Evolutionary conservation across 495 filamentous ascomycete genomes (phyloP).

Genomic region (Penicillium atrosanguineum): DNA sequence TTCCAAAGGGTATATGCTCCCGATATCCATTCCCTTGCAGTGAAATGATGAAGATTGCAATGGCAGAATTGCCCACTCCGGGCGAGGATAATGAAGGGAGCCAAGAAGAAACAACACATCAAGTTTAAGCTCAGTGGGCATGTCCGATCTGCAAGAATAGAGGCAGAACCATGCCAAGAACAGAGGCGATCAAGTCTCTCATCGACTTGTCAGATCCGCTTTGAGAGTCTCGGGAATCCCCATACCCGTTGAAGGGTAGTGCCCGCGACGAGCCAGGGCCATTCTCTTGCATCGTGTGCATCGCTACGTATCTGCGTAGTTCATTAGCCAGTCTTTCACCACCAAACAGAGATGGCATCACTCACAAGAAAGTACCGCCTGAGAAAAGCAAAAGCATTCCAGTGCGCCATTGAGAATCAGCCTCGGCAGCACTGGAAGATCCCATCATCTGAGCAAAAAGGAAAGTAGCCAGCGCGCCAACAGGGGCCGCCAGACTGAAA

Average conservation of each 20-base stretch:
- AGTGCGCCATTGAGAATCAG: conserved; percentile 76
- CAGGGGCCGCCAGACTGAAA: conserved; percentile 87
- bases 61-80: not conserved
- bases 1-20: conserved; percentile 22
- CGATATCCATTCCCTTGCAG: conserved; percentile 14
- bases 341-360: conserved; percentile 7
- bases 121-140: conserved; percentile 56
- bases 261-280: conserved; percentile 52
- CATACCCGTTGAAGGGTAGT: conserved; percentile 61
- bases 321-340: conserved; percentile 12
- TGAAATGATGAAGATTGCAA: not conserved
- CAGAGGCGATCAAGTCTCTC: conserved; percentile 64
- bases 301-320: conserved; percentile 79
- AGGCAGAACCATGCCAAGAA: conserved; percentile 87
- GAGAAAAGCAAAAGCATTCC: conserved; percentile 90
- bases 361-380: conserved; percentile 92
- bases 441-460: conserved; percentile 71
- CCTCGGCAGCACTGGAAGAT: conserved; percentile 39
- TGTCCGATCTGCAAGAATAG: conserved; percentile 88
- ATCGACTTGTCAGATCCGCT: conserved; percentile 44
- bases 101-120: not conserved
- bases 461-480: conserved; percentile 83
- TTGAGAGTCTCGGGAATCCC: conserved; percentile 49
- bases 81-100: not conserved
- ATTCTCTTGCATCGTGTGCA: conserved; percentile 96